Conservation (phyloP, 2,329 filamentous ascomycete species). For the Epichloe baconii region DNA sequence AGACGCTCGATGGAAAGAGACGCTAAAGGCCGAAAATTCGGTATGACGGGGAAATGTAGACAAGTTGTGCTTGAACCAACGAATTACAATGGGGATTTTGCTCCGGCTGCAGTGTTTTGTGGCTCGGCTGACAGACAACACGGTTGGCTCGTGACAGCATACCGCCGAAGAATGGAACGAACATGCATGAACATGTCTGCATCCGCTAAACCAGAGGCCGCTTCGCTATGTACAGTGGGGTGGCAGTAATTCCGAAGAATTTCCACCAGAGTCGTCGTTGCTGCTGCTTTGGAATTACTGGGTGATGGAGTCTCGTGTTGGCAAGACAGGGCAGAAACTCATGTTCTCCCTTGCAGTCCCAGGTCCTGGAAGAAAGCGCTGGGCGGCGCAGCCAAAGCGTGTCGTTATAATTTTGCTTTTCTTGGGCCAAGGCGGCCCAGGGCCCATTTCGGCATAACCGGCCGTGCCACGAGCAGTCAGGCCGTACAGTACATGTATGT, state of each 20-base stretch:
- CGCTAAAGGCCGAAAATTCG: no score
- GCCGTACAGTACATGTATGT: not conserved
- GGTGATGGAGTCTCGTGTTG: not conserved
- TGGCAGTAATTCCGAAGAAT: no score
- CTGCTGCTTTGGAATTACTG: no score
- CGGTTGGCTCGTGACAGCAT: not conserved
- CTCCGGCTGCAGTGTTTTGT: not conserved
- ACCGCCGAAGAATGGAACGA: not conserved
- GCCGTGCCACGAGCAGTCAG: not conserved
- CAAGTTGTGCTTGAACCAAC: no score
- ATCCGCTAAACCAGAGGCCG: no score
- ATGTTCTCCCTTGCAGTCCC: not conserved
- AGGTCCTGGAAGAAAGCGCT: not conserved
- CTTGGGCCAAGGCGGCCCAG: not conserved
- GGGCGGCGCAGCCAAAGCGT: not conserved
- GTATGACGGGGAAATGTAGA: no score
- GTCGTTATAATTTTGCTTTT: not conserved
- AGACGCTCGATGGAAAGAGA: no score
- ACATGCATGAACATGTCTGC: no score
- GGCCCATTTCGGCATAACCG: not conserved
- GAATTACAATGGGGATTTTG: not conserved
- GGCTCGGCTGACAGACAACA: not conserved
- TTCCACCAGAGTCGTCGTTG: no score
- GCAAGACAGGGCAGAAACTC: not conserved
- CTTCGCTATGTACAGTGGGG: no score